phyloP scores from a whole-genome alignment of 2,329 filamentous ascomycete genomes.

The Colletotrichum sp. region DNA sequence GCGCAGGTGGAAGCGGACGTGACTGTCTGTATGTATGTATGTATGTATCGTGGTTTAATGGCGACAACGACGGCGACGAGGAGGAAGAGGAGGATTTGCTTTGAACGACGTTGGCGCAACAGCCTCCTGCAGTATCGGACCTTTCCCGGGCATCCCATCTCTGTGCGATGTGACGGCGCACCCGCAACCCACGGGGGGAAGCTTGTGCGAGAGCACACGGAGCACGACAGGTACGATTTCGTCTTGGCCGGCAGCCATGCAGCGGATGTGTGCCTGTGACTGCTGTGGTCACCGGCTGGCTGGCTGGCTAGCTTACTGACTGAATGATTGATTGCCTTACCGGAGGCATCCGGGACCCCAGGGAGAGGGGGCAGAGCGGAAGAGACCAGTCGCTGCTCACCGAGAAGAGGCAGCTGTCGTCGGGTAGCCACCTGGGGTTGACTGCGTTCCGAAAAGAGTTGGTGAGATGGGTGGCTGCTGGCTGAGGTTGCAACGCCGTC shows the following conservation, averaged over 20 bases:
- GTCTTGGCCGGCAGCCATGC: background rate
- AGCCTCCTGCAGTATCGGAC: constrained; percentile 21
- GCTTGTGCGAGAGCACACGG: background rate
- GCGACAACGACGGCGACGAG: background rate
- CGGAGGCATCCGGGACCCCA: background rate
- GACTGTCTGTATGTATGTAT: background rate
- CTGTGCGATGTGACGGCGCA: constrained; percentile 12
- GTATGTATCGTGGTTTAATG: background rate
- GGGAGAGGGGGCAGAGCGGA: background rate
- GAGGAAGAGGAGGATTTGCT: background rate
- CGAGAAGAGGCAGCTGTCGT: constrained; percentile 9
- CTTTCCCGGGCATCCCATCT: constrained; percentile 21
- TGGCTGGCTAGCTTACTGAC: background rate
- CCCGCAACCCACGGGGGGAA: background rate
- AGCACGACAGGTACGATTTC: constrained; percentile 10
- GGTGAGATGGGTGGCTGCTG: constrained; percentile 7
- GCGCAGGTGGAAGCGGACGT: background rate
- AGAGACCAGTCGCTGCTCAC: background rate
- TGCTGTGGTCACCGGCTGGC: background rate
- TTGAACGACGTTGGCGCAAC: constrained; percentile 8
- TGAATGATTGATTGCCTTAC: background rate
- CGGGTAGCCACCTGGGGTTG: constrained; percentile 4
- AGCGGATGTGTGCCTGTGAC: background rate
- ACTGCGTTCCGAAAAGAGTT: background rate
- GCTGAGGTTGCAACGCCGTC: constrained; percentile 6